These are phyloP conservation scores for Exophiala aquamarina DNA, from an alignment of 2,329 filamentous ascomycete genomes.

Conservation along the genomic window DNA sequence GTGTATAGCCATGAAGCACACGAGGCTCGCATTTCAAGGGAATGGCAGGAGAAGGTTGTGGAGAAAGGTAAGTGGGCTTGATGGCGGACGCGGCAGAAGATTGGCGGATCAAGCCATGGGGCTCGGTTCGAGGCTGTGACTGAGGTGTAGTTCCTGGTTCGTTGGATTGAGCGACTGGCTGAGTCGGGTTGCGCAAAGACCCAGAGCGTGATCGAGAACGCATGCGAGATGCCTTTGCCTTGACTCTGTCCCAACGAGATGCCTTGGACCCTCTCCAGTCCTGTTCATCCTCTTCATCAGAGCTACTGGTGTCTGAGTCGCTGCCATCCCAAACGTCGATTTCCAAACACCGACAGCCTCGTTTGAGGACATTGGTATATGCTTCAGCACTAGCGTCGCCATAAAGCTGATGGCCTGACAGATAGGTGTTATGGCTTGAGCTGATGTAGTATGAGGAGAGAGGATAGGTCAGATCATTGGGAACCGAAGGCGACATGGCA, in stretches of 20 bases:
- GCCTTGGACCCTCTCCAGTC: conserved; percentile 15
- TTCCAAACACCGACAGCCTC: conserved; percentile 85
- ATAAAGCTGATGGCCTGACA: conserved; percentile 80
- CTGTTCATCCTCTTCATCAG: conserved; percentile 25
- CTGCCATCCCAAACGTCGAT: conserved; percentile 92
- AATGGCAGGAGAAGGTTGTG: conserved; percentile 13
- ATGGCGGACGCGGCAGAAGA: conserved; percentile 1
- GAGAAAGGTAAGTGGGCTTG: conserved; percentile 12
- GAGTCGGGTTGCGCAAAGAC: conserved; percentile 1
- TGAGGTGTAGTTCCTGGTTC: not conserved
- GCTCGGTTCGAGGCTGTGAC: not conserved
- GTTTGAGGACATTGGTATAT: conserved; percentile 73
- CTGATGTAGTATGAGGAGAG: conserved; percentile 91
- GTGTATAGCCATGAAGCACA: conserved; percentile 82
- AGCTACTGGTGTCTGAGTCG: conserved; percentile 36
- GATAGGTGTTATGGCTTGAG: conserved; percentile 92
- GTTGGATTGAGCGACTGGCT: not conserved
- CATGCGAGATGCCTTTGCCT: conserved; percentile 25
- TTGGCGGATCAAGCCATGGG: not conserved
- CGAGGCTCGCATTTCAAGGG: conserved; percentile 64
- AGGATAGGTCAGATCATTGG: conserved; percentile 64
- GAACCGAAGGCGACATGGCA: conserved; percentile 46
- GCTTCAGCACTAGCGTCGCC: conserved; percentile 74
- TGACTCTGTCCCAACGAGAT: conserved; percentile 24
- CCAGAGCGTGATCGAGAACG: conserved; percentile 21